A percentile compares a stretch with the other conserved stretches of the same genome.
Conservation (phyloP, 176 grass and related monocot genomes). For the Paspalum notatum region DNA sequence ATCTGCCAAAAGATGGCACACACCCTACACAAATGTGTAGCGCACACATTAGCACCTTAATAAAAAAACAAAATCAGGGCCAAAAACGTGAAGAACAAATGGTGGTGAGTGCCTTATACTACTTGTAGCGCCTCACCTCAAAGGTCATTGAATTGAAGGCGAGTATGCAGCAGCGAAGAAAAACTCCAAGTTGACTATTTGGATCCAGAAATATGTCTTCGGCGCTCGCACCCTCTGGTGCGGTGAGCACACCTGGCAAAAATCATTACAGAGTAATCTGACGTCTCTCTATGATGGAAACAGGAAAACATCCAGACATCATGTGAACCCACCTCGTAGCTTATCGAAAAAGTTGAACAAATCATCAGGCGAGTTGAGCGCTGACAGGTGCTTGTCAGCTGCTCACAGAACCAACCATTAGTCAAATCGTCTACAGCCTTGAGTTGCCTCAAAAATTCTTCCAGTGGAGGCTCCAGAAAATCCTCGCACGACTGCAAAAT, state of each 20-base stretch:
- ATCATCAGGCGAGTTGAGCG: constrained; percentile 73
- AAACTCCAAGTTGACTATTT: constrained; percentile 88
- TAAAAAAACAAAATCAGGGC: not conserved
- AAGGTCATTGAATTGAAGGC: constrained; percentile 84
- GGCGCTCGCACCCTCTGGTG: constrained; percentile 54
- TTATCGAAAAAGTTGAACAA: constrained; percentile 93
- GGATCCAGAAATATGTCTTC: constrained; percentile 76
- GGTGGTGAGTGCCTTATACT: not conserved
- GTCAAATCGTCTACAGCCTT: constrained; percentile 54
- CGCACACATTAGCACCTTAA: too few relatives aligned
- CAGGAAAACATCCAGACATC: not conserved
- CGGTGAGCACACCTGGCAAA: constrained; percentile 61
- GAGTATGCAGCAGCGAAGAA: constrained; percentile 88
- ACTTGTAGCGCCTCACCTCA: constrained; percentile 84
- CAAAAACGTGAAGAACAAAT: not conserved
- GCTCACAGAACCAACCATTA: constrained; percentile 65
- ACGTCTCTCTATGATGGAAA: not conserved
- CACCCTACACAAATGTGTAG: too few relatives aligned
- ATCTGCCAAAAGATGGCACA: too few relatives aligned
- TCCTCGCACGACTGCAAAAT: constrained; percentile 74
- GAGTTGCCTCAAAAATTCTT: constrained; percentile 75
- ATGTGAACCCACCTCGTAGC: constrained; percentile 57
- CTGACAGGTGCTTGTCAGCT: constrained; percentile 58
- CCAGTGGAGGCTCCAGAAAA: constrained; percentile 77
- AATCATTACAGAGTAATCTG: not conserved